Evolutionary conservation across 768 basidiomycete species (phyloP).

Genomic region (Fibroporia radiculosa): DNA sequence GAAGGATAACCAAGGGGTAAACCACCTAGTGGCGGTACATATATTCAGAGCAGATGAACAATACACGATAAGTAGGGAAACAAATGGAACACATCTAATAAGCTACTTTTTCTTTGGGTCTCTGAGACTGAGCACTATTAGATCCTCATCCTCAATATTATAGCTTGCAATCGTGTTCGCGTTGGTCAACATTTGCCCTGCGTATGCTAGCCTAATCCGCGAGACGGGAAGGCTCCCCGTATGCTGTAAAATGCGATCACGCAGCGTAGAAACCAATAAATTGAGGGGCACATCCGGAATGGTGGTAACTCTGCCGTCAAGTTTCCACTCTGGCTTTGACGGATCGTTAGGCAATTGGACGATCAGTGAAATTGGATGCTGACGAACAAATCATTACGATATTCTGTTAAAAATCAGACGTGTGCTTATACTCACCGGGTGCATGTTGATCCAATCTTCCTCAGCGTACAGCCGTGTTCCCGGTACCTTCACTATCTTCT

Average conservation of each 20-base stretch:
- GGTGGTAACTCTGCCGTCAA: constrained; percentile 72
- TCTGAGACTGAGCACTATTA: constrained; percentile 68
- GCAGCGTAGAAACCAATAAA: constrained; percentile 77
- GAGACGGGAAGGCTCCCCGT: constrained; percentile 78
- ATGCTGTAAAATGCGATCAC: constrained; percentile 78
- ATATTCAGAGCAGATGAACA: no score
- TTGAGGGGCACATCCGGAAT: constrained; percentile 81
- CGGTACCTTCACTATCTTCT: constrained; percentile 78
- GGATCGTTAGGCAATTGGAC: constrained; percentile 80
- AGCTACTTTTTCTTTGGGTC: constrained; percentile 61
- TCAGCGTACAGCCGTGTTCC: constrained; percentile 82
- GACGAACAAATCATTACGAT: background rate
- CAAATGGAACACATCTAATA: background rate
- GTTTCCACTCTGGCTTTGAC: constrained; percentile 88
- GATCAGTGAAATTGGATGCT: constrained; percentile 81
- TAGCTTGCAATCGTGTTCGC: constrained; percentile 75
- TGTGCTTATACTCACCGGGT: constrained; percentile 48
- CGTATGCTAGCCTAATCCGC: constrained; percentile 71
- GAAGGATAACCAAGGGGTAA: no score
- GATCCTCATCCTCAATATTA: constrained; percentile 89
- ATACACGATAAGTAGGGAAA: no score
- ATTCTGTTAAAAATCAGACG: background rate
- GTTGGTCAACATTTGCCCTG: constrained; percentile 84
- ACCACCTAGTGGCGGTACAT: no score
- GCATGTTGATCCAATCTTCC: constrained; percentile 84